Percentiles rank a stretch among this genome's conserved stretches.
Evolutionary conservation across 768 basidiomycete species (phyloP).

Genomic region (Exidia glandulosa): DNA sequence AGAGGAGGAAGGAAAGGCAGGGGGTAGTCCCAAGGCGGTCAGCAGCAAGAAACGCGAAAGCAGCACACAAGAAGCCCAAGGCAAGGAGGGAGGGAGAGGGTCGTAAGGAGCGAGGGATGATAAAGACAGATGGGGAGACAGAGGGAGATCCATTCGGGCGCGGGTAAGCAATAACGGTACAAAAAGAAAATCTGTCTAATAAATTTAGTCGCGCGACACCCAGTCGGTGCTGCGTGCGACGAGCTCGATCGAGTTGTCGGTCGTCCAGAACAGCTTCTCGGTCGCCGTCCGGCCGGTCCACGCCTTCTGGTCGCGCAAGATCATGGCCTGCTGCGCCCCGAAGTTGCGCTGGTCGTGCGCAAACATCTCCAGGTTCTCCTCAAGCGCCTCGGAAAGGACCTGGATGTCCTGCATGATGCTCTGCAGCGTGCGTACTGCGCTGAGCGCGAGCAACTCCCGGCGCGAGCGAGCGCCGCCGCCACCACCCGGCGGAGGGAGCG

Average conservation of each 20-base stretch:
- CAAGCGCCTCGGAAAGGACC: constrained; percentile 72
- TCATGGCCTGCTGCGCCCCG: constrained; percentile 98
- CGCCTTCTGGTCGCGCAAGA: constrained; percentile 88
- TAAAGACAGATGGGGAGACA: no score
- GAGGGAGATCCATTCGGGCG: no score
- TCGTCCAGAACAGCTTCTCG: constrained; percentile 87
- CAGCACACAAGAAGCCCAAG: no score
- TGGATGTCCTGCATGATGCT: constrained; percentile 84
- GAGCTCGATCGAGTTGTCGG: constrained; percentile 82
- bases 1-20: no score
- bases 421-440: constrained; percentile 71
- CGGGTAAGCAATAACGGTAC: constrained; percentile 1
- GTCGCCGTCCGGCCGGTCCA: constrained; percentile 90
- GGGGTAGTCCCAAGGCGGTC: no score
- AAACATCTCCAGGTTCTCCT: constrained; percentile 86
- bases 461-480: constrained; percentile 47
- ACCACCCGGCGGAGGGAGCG: constrained; percentile 46
- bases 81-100: no score
- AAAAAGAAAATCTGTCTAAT: background rate
- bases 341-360: constrained; percentile 91
- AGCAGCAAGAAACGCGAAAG: no score
- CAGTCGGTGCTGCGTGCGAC: constrained; percentile 78
- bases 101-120: no score
- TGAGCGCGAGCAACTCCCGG: constrained; percentile 63
- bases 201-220: constrained; percentile 56